These are phyloP conservation scores for Dioscorea alata DNA, from an alignment of 106 monocot genomes.

Conservation along the genomic window DNA sequence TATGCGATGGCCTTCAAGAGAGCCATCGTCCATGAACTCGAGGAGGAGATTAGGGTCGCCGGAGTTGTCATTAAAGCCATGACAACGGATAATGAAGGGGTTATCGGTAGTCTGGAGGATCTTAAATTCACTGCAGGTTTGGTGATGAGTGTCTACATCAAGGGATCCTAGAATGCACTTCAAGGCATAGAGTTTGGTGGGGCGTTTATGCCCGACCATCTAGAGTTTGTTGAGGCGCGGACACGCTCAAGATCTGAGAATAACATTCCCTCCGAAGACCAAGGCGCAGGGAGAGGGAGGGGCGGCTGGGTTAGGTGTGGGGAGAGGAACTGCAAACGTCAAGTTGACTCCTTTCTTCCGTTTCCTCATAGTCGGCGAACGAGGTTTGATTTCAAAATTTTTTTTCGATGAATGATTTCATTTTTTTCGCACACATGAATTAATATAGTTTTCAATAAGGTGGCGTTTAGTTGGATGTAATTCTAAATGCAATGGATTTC, in stretches of 20 bases:
- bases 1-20: slow-evolving; percentile 48
- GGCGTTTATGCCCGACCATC: slow-evolving; percentile 48
- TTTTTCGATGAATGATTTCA: no score
- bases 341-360: no score
- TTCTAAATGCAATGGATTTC: no score
- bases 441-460: no score
- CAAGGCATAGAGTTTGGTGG: slow-evolving; percentile 42
- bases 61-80: slow-evolving; percentile 61
- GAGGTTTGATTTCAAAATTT: no score
- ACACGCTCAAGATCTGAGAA: slow-evolving; percentile 65
- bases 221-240: slow-evolving; percentile 54
- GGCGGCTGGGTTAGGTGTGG: slow-evolving; percentile 16
- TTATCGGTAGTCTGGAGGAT: slow-evolving; percentile 61
- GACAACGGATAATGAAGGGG: slow-evolving; percentile 67
- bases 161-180: slow-evolving; percentile 63
- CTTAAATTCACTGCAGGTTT: slow-evolving; percentile 66
- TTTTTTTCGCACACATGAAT: no score
- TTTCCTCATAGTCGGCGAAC: no score
- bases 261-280: slow-evolving; percentile 8
- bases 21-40: slow-evolving; percentile 69
- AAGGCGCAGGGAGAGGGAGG: not conserved
- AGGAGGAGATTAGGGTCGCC: slow-evolving; percentile 72
- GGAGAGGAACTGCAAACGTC: no score
- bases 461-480: no score
- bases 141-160: slow-evolving; percentile 47